Conservation (phyloP, 495 filamentous ascomycete genomes). For the Glutinoglossum americanum region DNA sequence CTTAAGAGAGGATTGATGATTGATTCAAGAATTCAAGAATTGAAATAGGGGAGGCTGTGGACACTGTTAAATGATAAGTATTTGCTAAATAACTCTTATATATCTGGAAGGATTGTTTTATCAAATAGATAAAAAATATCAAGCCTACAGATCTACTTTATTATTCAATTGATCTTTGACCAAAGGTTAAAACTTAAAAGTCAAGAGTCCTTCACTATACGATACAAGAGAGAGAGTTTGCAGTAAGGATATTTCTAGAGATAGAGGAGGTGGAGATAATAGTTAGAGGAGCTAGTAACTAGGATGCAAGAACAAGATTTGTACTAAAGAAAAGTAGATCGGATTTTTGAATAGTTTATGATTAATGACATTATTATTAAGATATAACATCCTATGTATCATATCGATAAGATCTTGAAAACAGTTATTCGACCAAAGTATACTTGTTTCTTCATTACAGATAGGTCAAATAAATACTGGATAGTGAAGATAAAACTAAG, state of each 20-base stretch:
- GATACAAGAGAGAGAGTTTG: not conserved
- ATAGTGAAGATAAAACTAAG: not conserved
- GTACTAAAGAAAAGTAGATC: constrained; percentile 4
- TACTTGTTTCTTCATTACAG: not conserved
- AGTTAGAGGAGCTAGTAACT: not conserved
- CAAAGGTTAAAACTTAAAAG: not conserved
- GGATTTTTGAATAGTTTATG: not conserved
- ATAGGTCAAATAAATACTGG: constrained; percentile 5
- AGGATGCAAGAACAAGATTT: not conserved
- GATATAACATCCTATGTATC: constrained; percentile 5
- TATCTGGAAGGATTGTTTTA: not conserved
- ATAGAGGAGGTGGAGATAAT: not conserved
- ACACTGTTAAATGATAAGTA: not conserved
- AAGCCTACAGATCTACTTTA: constrained; percentile 2
- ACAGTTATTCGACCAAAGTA: constrained; percentile 1
- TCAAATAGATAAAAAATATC: not conserved
- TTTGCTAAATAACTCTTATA: not conserved
- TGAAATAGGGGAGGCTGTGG: not conserved
- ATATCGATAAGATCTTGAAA: constrained; percentile 2
- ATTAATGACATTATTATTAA: constrained; percentile 7
- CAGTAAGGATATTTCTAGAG: not conserved
- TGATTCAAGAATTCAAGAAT: not conserved
- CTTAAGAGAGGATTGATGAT: not conserved
- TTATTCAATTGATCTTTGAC: constrained; percentile 2
- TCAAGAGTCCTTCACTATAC: not conserved